Conservation (phyloP, 2,329 filamentous ascomycete species). For the Aspergillus ibericus region DNA sequence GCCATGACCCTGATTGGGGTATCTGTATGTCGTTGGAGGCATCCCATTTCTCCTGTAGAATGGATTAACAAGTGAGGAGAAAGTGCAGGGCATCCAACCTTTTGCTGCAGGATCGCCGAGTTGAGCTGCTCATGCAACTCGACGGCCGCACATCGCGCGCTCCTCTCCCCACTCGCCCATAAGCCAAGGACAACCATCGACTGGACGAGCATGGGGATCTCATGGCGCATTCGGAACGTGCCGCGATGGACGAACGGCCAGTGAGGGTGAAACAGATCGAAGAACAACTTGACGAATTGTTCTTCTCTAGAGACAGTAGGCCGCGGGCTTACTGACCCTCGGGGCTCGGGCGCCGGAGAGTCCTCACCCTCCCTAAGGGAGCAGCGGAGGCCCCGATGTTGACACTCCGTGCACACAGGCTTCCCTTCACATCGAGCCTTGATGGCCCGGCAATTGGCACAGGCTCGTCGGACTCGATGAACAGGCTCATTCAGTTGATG, state of each 20-base stretch:
- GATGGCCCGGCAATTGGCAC: conserved; percentile 17
- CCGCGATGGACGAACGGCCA: conserved; percentile 32
- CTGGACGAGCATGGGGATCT: conserved; percentile 29
- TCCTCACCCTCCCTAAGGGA: conserved; percentile 1
- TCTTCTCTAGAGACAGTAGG: conserved; percentile 3
- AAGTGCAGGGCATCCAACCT: conserved; percentile 13
- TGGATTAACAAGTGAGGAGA: not conserved
- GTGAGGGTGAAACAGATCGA: conserved; percentile 26
- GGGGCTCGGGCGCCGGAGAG: not conserved
- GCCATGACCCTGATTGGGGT: conserved; percentile 20
- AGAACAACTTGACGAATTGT: conserved; percentile 26
- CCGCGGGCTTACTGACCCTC: not conserved
- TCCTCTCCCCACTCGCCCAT: conserved; percentile 22
- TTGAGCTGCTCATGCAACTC: conserved; percentile 26
- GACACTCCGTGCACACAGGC: conserved; percentile 18
- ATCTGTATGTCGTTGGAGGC: conserved; percentile 4
- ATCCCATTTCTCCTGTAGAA: conserved; percentile 26
- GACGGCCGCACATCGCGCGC: conserved; percentile 22
- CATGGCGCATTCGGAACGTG: conserved; percentile 21
- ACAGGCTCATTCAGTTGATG: conserved; percentile 17
- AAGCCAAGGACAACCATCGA: conserved; percentile 31
- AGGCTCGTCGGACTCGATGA: conserved; percentile 17
- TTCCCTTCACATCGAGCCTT: conserved; percentile 24
- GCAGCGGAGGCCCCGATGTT: conserved; percentile 19
- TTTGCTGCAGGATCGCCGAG: conserved; percentile 26